These are phyloP conservation scores for Trichomonas tenax DNA, from an alignment of 208 protist genomes.

Conservation along the genomic window DNA sequence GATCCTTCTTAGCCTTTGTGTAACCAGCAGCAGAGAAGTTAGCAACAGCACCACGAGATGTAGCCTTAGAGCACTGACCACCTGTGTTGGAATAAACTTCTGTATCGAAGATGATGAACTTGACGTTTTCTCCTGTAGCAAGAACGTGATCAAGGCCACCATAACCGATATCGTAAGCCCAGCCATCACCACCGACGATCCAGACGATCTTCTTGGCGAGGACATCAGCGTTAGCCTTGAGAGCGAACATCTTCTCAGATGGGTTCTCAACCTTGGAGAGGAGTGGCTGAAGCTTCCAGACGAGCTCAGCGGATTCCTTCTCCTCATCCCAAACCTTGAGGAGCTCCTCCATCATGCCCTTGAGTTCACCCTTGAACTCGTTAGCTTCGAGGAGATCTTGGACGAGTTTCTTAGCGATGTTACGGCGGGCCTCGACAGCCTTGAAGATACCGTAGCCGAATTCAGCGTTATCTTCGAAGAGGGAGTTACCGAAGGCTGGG, in stretches of 20 bases:
- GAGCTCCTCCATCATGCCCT: neutral
- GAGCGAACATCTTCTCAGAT: neutral
- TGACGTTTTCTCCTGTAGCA: constrained; percentile 39
- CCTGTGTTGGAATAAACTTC: no score
- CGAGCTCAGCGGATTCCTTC: neutral
- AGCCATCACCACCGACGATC: no score
- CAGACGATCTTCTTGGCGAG: no score
- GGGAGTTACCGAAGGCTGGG: no score
- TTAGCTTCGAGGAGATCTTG: neutral
- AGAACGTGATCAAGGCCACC: constrained; percentile 52
- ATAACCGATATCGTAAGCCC: constrained; percentile 23
- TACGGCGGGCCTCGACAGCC: neutral
- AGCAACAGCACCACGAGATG: no score
- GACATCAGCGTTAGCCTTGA: neutral
- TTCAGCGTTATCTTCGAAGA: constrained; percentile 57
- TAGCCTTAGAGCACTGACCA: no score
- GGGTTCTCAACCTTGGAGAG: neutral
- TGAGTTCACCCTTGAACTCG: neutral
- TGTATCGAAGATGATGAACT: no score
- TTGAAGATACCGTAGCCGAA: constrained; percentile 49
- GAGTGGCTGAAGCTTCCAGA: neutral
- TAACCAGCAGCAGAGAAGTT: no score
- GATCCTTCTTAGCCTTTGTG: no score
- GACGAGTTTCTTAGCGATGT: neutral
- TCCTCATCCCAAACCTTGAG: neutral